phyloP scores from a whole-genome alignment of 176 grass and related monocot genomes.

The Guadua angustifolia region DNA sequence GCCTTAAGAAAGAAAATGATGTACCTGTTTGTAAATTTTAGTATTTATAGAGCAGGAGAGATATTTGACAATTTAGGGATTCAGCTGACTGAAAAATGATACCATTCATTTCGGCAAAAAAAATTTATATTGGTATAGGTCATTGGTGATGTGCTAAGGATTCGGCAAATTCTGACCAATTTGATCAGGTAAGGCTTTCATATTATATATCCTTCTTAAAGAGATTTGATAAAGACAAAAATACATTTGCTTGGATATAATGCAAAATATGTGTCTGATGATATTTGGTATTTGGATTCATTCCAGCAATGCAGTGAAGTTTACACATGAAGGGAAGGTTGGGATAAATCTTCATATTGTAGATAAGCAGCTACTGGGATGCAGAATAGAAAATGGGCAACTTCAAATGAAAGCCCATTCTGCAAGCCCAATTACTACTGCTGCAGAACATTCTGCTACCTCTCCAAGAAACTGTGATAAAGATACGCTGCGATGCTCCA shows the following conservation, averaged over 20 bases:
- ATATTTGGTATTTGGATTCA: slow-evolving; percentile 39
- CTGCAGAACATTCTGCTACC: slow-evolving; percentile 38
- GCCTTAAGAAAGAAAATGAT: background rate
- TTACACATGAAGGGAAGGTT: slow-evolving; percentile 92
- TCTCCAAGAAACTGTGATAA: slow-evolving; percentile 49
- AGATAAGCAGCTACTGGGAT: slow-evolving; percentile 46
- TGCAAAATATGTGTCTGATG: slow-evolving; percentile 35
- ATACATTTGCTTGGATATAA: slow-evolving; percentile 15
- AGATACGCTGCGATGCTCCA: slow-evolving; percentile 52
- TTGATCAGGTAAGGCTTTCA: slow-evolving; percentile 70
- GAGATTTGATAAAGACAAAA: background rate
- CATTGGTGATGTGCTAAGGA: slow-evolving; percentile 88
- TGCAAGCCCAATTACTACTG: slow-evolving; percentile 35
- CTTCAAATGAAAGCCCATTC: slow-evolving; percentile 32
- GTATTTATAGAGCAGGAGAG: background rate
- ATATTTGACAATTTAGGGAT: slow-evolving; percentile 28
- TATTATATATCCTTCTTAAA: slow-evolving; percentile 37
- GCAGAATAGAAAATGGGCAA: slow-evolving; percentile 29
- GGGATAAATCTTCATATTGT: slow-evolving; percentile 75
- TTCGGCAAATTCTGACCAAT: slow-evolving; percentile 94
- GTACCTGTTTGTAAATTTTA: slow-evolving; percentile 2
- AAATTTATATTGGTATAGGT: slow-evolving; percentile 64
- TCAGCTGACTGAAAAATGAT: slow-evolving; percentile 26
- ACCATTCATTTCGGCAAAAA: background rate
- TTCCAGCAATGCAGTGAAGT: slow-evolving; percentile 94